Evolutionary conservation across 768 basidiomycete genomes (phyloP).

Genomic region (Collybia sp.): DNA sequence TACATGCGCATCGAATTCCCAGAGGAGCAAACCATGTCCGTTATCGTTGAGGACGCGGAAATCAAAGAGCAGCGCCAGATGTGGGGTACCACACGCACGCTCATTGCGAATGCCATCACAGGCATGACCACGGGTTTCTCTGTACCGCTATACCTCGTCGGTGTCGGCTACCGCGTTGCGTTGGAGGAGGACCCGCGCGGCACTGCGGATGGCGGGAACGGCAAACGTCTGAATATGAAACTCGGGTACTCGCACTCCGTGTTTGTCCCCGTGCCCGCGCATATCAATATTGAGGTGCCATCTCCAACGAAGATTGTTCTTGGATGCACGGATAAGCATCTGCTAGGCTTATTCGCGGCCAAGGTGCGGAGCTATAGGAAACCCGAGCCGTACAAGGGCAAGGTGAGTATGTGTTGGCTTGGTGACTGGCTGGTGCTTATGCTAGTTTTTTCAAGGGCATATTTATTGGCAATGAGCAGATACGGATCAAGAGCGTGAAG

Average conservation of each 20-base stretch:
- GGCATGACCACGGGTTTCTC: slow-evolving; percentile 90
- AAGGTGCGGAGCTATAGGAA: slow-evolving; percentile 78
- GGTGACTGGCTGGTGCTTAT: slow-evolving; percentile 1
- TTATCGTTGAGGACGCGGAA: slow-evolving; percentile 60
- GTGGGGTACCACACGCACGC: slow-evolving; percentile 94
- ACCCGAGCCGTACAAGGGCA: slow-evolving; percentile 97
- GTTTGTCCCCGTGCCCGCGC: slow-evolving; percentile 72
- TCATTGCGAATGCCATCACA: slow-evolving; percentile 83
- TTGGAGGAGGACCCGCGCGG: slow-evolving; percentile 78
- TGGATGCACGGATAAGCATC: slow-evolving; percentile 83
- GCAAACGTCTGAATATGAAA: slow-evolving; percentile 81
- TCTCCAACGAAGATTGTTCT: slow-evolving; percentile 81
- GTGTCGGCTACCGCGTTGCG: slow-evolving; percentile 89
- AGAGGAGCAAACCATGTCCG: slow-evolving; percentile 30
- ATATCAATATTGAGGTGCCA: slow-evolving; percentile 79
- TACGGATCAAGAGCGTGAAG: slow-evolving; percentile 88
- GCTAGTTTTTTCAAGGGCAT: slow-evolving; percentile 58
- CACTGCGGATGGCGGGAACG: slow-evolving; percentile 48
- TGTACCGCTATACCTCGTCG: slow-evolving; percentile 83
- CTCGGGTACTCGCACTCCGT: slow-evolving; percentile 91
- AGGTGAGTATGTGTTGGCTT: slow-evolving; percentile 51
- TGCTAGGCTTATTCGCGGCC: slow-evolving; percentile 84
- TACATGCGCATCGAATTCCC: slow-evolving; percentile 43
- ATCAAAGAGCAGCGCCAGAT: slow-evolving; percentile 78
- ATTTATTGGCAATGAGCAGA: slow-evolving; percentile 89